Evolutionary conservation across 2,329 filamentous ascomycete species (phyloP).

Genomic region (Colletotrichum cereale): DNA sequence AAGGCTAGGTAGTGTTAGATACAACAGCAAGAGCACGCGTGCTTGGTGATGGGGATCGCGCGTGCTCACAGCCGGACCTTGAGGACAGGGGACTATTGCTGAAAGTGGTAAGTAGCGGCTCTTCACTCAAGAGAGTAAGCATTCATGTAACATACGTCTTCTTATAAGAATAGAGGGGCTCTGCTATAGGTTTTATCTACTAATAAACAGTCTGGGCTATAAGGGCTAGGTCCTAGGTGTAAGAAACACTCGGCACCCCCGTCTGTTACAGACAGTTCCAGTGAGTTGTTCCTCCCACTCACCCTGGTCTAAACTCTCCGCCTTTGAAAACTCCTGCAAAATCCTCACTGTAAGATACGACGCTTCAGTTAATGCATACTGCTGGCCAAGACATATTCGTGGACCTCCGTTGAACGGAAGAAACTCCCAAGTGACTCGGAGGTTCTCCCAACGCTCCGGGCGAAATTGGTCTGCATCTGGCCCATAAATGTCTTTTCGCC

Average conservation of each 20-base stretch:
- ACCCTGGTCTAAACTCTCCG: neutral
- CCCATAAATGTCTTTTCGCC: neutral
- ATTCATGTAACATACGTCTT: no score
- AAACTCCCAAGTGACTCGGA: neutral
- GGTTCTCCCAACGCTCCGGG: neutral
- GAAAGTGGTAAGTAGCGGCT: no score
- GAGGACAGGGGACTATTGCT: no score
- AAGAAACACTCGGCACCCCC: neutral
- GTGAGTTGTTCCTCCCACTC: neutral
- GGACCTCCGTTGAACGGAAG: neutral
- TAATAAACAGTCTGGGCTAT: no score
- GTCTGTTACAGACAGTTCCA: neutral
- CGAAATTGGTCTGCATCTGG: neutral
- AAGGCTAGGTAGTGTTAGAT: no score
- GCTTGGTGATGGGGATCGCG: no score
- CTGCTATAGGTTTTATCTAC: no score
- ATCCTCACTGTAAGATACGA: neutral
- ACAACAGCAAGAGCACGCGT: no score
- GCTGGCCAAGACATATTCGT: neutral
- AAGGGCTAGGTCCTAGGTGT: neutral
- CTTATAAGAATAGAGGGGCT: no score
- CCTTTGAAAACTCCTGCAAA: neutral
- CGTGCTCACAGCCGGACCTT: no score
- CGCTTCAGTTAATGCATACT: neutral
- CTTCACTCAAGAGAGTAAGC: no score